Percentiles rank a stretch among this genome's conserved stretches.
phyloP scores from a whole-genome alignment of 169 alveolate genomes.

The Plasmodium billcollinsi region DNA sequence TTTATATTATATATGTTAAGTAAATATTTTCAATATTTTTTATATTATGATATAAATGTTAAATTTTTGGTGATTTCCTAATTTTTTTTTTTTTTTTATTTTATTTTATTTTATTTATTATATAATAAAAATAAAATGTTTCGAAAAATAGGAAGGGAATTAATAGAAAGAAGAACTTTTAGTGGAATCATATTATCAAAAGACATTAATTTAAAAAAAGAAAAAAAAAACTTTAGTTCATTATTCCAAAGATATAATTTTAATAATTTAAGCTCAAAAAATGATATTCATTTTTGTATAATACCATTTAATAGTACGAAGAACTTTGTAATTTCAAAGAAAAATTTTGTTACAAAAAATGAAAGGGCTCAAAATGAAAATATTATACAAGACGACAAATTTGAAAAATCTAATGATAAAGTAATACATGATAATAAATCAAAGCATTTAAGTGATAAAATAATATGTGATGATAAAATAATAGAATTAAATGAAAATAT shows the following conservation, averaged over 20 bases:
- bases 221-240: not conserved
- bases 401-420: not conserved
- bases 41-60: no score
- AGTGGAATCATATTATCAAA: not conserved
- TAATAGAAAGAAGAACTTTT: not conserved
- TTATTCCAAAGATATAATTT: not conserved
- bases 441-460: not conserved
- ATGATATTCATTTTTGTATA: not conserved
- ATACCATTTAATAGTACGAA: not conserved
- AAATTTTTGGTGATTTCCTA: no score
- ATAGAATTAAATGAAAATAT: no score
- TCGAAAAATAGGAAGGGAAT: not conserved
- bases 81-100: no score
- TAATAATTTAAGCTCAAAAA: not conserved
- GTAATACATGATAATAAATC: not conserved
- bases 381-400: not conserved
- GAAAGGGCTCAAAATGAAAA: not conserved
- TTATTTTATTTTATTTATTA: not conserved
- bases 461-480: no score
- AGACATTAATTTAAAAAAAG: not conserved
- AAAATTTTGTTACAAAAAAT: conserved; percentile 1
- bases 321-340: not conserved
- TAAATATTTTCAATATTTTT: no score
- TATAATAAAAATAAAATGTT: not conserved
- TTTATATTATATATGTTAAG: no score